Percentiles rank a stretch among this genome's conserved stretches.
phyloP scores from a whole-genome alignment of 768 basidiomycete genomes.

The Lactifluus echinatus region DNA sequence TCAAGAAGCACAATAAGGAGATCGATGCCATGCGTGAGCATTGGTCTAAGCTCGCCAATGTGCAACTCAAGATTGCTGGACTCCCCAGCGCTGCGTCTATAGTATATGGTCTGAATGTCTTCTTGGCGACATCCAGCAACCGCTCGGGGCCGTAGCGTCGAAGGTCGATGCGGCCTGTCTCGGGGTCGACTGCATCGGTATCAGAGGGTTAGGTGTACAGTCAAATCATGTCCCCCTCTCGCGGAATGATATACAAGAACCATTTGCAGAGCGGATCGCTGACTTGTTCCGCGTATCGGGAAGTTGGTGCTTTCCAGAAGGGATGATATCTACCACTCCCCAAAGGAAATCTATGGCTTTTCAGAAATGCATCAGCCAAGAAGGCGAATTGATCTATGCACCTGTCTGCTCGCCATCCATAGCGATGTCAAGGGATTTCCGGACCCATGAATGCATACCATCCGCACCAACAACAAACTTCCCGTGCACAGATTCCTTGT shows the following conservation, averaged over 20 bases:
- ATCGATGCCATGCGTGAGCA: conserved; percentile 64
- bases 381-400: conserved; percentile 1
- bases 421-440: conserved; percentile 50
- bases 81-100: conserved; percentile 23
- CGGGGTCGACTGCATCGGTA: conserved; percentile 29
- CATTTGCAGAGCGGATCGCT: conserved; percentile 42
- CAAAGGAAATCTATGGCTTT: conserved; percentile 52
- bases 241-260: conserved; percentile 46
- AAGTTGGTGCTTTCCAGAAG: conserved; percentile 37
- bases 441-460: conserved; percentile 80
- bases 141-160: conserved; percentile 30
- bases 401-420: conserved; percentile 72
- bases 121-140: conserved; percentile 37
- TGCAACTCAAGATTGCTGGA: conserved; percentile 49
- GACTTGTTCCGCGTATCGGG: conserved; percentile 43
- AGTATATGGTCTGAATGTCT: conserved; percentile 33
- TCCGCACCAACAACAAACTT: conserved; percentile 75
- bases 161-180: conserved; percentile 36
- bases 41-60: conserved; percentile 63
- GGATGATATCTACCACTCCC: conserved; percentile 64
- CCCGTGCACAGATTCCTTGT: conserved; percentile 52
- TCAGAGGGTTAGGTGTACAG: conserved; percentile 45
- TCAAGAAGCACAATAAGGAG: conserved; percentile 78
- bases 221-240: conserved; percentile 39
- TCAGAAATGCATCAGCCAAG: neutral